A percentile compares a stretch with the other conserved stretches of the same genome.
These are phyloP conservation scores for Wickerhamomyces hampshirensis DNA, from an alignment of 805 yeast species.

Conservation along the genomic window DNA sequence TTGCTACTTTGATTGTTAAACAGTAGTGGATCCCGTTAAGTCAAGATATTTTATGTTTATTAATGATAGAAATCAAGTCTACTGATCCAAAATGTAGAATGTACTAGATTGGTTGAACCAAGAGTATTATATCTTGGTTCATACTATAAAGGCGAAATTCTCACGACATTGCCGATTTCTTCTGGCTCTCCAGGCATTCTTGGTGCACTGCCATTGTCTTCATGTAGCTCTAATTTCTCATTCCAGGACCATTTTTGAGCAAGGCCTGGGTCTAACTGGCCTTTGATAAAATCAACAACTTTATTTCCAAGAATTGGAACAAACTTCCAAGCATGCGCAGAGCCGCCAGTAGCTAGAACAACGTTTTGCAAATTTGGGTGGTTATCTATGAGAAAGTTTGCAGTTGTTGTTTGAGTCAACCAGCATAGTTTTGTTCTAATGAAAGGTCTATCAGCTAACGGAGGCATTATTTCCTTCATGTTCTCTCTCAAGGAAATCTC, in stretches of 20 bases:
- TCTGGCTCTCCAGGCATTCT: neutral
- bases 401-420: slow-evolving; percentile 28
- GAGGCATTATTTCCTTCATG: slow-evolving; percentile 25
- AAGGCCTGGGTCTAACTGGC: slow-evolving; percentile 7
- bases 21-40: slow-evolving; percentile 31
- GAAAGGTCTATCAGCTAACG: slow-evolving; percentile 9
- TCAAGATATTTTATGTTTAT: slow-evolving; percentile 29
- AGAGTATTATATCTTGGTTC: no score
- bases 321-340: slow-evolving; percentile 30
- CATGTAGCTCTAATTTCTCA: slow-evolving; percentile 4
- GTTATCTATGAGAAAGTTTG: slow-evolving; percentile 26
- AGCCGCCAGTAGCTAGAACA: slow-evolving; percentile 30
- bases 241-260: slow-evolving; percentile 11
- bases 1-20: slow-evolving; percentile 16
- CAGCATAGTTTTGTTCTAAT: slow-evolving; percentile 35
- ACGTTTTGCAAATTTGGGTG: slow-evolving; percentile 25
- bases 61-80: no score
- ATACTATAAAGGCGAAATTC: neutral
- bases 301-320: slow-evolving; percentile 27
- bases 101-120: no score
- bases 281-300: slow-evolving; percentile 13
- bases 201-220: neutral
- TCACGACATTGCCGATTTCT: neutral
- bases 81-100: no score
- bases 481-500: slow-evolving; percentile 16